These are phyloP conservation scores for Lumnitzera racemosa DNA, from an alignment of 345 rosid genomes.

Conservation along the genomic window DNA sequence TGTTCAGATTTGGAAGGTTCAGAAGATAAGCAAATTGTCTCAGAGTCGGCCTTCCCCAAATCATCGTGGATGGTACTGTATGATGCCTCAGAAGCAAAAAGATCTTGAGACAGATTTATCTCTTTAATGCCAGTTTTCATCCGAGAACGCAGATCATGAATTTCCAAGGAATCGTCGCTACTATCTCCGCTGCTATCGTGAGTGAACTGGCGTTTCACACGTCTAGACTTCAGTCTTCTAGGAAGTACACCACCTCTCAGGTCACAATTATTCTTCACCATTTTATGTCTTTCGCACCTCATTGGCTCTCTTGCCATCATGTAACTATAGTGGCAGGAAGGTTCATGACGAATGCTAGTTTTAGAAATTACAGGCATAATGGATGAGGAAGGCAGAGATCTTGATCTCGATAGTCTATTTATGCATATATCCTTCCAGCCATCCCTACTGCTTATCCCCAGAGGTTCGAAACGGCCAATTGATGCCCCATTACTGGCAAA, in stretches of 20 bases:
- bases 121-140: conserved; percentile 21
- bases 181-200: conserved; percentile 14
- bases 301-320: conserved; percentile 35
- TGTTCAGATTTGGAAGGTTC: conserved; percentile 24
- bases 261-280: conserved; percentile 29
- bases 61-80: conserved; percentile 22
- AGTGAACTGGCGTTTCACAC: conserved; percentile 28
- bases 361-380: conserved; percentile 33
- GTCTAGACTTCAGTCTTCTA: conserved; percentile 32
- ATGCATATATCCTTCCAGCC: conserved; percentile 75
- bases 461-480: conserved; percentile 39
- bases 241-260: conserved; percentile 31
- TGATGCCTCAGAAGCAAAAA: conserved; percentile 29
- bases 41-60: conserved; percentile 25
- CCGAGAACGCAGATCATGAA: conserved; percentile 19
- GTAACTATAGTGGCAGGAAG: conserved; percentile 32
- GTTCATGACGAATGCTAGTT: conserved; percentile 27
- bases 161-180: conserved; percentile 38
- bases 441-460: conserved; percentile 94
- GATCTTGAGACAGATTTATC: conserved; percentile 20
- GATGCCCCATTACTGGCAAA: conserved; percentile 18
- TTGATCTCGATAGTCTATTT: conserved; percentile 45
- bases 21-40: conserved; percentile 19
- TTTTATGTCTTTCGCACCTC: conserved; percentile 40
- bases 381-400: conserved; percentile 66